Base-by-base conservation (phyloP, 106 monocot species). In the Apostasia shenzhenica region DNA sequence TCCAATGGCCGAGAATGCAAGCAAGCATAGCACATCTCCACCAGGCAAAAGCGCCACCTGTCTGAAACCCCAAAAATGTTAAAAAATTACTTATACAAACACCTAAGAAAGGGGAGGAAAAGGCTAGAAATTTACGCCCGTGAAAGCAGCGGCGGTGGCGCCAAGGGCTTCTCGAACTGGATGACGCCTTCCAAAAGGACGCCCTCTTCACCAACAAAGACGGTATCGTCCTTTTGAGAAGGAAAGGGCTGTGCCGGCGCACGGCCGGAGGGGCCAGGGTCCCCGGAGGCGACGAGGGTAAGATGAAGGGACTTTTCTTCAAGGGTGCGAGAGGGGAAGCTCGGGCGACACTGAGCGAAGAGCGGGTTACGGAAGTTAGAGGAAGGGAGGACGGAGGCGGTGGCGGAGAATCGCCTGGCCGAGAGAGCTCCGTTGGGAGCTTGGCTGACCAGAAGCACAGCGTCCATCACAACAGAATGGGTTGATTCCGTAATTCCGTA, bases 111-210 rank as follows among this genome's bases (percentile, higher is more conserved):
- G 46, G 43, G 0, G 46, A 4, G 14, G 14, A 5, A n/a, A 46
- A 8, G 13, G 42, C 8, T 26, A 39, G 8, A 48, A 6, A 75
- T 75, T 78, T 70, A 88, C 92, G 77, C 81, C 83, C 77, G 86
- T 26, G 86, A 79, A 45, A 76, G 53, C 53, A 86, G 51, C 62
- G 74, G 61, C 3, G 78, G 57, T 6, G 68, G 45, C 11, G 38
- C n/a, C 4, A 71, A 65, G 43, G 85, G 80, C 77, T 77, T 85
- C 11, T 91, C 94, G 72, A 83, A 74, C 73, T 85, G 85, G 68
- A 94, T 94, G 61, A 94, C 94, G 44, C 88, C 94, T 70, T 94
- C 94, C 26, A 91, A 72, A 9, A 91, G 90, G 38, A 91, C 85
- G 37, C 79, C 85, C 40, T 86, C 79, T 14, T 85, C 88, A 14